phyloP scores from a whole-genome alignment of 1,284 basidiomycete genomes.

The Tausonia pullulans region DNA sequence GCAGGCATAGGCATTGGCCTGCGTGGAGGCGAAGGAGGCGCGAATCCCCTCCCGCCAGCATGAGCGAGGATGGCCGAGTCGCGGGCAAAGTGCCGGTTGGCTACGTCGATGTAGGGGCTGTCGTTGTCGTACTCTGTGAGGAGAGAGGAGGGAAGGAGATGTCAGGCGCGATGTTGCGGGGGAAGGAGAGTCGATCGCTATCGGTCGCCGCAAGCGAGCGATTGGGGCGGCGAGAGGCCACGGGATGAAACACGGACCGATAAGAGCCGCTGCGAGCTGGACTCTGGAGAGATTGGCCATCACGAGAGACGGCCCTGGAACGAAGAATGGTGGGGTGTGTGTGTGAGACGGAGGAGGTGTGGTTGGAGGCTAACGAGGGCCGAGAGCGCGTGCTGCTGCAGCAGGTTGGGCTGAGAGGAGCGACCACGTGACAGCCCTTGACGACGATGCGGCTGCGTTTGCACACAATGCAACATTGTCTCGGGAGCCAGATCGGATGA shows the following conservation, averaged over 20 bases:
- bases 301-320: too few relatives aligned
- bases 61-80: slow-evolving; percentile 14
- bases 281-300: slow-evolving; percentile 9
- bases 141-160: not conserved
- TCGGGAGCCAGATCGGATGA: too few relatives aligned
- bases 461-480: too few relatives aligned
- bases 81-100: not conserved
- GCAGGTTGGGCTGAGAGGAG: too few relatives aligned
- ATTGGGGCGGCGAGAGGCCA: not conserved
- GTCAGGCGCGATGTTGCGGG: not conserved
- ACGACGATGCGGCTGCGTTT: too few relatives aligned
- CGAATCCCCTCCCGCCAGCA: too few relatives aligned
- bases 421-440: too few relatives aligned
- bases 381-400: too few relatives aligned
- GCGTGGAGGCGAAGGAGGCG: too few relatives aligned
- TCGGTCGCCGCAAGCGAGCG: not conserved
- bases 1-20: not conserved
- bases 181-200: not conserved
- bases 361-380: too few relatives aligned
- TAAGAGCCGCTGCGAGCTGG: slow-evolving; percentile 15
- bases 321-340: too few relatives aligned
- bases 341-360: too few relatives aligned
- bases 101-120: not conserved
- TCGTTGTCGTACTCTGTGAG: slow-evolving; percentile 16
- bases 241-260: not conserved